A percentile compares a stretch with the other conserved stretches of the same genome.
These are phyloP conservation scores for Mesembryanthemum crystallinum DNA, from an alignment of 148 eudicot genomes.

Conservation along the genomic window DNA sequence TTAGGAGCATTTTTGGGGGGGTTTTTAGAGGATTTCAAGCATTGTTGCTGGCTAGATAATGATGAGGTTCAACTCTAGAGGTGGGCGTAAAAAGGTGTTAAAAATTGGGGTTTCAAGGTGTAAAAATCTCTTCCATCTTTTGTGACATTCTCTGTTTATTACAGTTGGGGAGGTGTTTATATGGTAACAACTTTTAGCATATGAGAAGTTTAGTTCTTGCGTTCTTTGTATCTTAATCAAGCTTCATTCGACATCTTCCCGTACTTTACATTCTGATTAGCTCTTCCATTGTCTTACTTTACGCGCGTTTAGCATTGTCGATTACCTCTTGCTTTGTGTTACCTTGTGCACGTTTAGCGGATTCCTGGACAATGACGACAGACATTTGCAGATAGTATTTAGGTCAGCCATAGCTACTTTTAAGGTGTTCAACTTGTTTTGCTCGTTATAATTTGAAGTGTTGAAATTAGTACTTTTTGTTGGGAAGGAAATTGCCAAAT, in stretches of 20 bases:
- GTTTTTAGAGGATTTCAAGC: constrained; percentile 10
- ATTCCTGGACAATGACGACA: neutral
- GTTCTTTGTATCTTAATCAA: constrained; percentile 7
- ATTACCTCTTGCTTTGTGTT: neutral
- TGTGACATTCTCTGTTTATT: constrained; percentile 26
- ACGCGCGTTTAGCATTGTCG: too few species aligned
- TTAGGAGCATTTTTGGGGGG: constrained; percentile 28
- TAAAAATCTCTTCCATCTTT: constrained; percentile 25
- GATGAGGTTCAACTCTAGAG: constrained; percentile 1
- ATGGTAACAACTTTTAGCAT: constrained; percentile 21
- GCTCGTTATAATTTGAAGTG: neutral
- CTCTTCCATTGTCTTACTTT: neutral
- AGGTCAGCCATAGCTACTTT: neutral
- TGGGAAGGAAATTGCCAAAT: too few species aligned
- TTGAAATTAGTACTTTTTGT: neutral
- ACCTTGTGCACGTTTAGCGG: neutral
- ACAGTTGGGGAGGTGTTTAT: constrained; percentile 15
- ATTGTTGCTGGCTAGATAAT: constrained; percentile 9
- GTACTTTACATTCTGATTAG: neutral
- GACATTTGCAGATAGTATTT: neutral
- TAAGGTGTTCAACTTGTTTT: neutral
- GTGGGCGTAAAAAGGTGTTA: neutral
- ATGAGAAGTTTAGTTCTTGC: constrained; percentile 8
- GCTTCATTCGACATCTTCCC: neutral
- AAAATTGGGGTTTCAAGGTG: constrained; percentile 11